Base-by-base conservation (phyloP, 371 early-diverging fungal genomes). In the Rhizopus stolonifer region DNA sequence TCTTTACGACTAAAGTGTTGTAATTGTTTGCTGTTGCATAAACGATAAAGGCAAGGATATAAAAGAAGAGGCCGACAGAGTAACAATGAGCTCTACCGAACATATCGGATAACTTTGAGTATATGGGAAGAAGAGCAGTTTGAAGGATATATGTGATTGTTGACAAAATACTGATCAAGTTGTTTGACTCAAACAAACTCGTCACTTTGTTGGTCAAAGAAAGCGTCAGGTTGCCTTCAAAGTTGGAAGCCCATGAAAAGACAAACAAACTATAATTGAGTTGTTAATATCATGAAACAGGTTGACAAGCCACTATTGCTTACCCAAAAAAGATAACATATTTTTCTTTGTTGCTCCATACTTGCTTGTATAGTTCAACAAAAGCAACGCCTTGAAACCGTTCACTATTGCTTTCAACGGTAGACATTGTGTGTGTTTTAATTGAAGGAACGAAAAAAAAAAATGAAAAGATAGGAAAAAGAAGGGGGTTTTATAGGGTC, bases 31-130 rank as follows among this genome's bases (percentile, higher is more conserved):
- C 55, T 24, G 46, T 51, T 3, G 67, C 67, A 54, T 54, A 52
- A 13, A 62, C 48, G n/a, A 62, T 46, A 33, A 50, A 55, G 21
- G 62, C 29, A 21, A 61, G 5, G 1, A 66, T 55, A 40, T 59
- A 66, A 23, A 66, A 53, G 2, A 46, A 15, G 4, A 66, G 26
- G 4, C 53, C 44, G 26, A 66, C 29, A 4, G 62, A 44, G 23
- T 61, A 66, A 9, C 45, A 50, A 39, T 61, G 52, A 31, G 62
- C 59, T 62, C 67, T 58, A 33, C 67, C 62, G 22, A 52, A 40
- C 34, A 66, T 52, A 40, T 66, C 63, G 7, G 67, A 58, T 7
- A 66, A 55, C 23, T 66, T 66, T 25, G 67, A 61, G 33, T 62
- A 62, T n/a, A 62, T 58, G n/a, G 62, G 67, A 19, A 58, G 45